phyloP scores from a whole-genome alignment of 2,329 filamentous ascomycete genomes.

The Botrytis medusae region DNA sequence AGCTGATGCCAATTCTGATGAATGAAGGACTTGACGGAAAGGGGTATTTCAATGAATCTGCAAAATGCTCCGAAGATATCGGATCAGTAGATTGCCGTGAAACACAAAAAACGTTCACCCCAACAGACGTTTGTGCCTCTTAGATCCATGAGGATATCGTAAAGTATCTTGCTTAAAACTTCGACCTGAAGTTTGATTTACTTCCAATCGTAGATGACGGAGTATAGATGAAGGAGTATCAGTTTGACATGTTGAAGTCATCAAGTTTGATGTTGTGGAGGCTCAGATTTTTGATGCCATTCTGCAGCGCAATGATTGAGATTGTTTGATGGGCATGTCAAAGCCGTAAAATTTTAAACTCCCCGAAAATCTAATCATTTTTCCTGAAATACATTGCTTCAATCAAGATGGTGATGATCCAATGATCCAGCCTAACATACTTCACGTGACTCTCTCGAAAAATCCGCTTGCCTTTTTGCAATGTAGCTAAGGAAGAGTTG shows the following conservation, averaged over 20 bases:
- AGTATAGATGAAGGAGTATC: too few relatives aligned
- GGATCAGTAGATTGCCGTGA: not conserved
- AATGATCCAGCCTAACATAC: not conserved
- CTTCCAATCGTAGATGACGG: not conserved
- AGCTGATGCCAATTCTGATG: not conserved
- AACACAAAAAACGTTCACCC: not conserved
- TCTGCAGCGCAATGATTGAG: not conserved
- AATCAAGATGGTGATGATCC: not conserved
- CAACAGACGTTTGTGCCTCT: not conserved
- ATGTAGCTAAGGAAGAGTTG: not conserved
- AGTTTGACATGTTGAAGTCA: not conserved
- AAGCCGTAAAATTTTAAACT: not conserved
- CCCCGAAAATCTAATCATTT: too few relatives aligned
- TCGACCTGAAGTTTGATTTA: not conserved
- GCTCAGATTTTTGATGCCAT: not conserved
- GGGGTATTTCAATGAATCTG: not conserved
- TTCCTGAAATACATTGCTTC: not conserved
- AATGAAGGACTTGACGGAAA: not conserved
- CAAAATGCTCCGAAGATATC: not conserved
- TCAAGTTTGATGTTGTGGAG: not conserved
- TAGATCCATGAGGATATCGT: rapidly evolving
- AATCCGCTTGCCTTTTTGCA: not conserved
- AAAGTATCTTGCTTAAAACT: not conserved
- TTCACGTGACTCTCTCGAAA: not conserved
- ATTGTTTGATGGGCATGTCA: not conserved